Evolutionary conservation across 139 green algal genomes (phyloP).

Genomic region (Marvania coccoides): DNA sequence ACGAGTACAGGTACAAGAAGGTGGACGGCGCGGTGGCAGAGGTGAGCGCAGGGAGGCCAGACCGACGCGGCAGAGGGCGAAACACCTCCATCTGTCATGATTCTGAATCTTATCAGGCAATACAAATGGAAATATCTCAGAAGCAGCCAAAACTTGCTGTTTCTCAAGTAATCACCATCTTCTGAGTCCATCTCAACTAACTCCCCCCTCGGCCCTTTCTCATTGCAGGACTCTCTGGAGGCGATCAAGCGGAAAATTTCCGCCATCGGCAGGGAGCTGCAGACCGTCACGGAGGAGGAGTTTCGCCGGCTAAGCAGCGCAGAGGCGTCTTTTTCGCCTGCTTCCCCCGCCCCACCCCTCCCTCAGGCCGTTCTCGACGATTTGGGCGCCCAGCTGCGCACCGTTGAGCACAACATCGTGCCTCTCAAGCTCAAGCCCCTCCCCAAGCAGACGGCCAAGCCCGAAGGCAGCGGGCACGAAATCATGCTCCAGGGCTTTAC

Average conservation of each 20-base stretch:
- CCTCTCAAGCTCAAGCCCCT: background rate
- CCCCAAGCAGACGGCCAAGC: background rate
- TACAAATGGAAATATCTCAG: too few relatives aligned
- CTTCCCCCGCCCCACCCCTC: background rate
- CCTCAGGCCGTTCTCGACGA: background rate
- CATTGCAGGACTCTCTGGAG: background rate
- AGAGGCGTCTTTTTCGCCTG: background rate
- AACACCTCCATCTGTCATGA: too few relatives aligned
- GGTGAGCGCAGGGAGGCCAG: too few relatives aligned
- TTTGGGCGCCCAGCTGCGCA: background rate
- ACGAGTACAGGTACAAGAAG: conserved; percentile 5
- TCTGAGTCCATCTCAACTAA: too few relatives aligned
- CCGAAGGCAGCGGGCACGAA: conserved; percentile 77
- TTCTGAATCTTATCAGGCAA: too few relatives aligned
- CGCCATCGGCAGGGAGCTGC: conserved; percentile 11
- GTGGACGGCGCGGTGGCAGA: background rate
- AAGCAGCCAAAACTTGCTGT: too few relatives aligned
- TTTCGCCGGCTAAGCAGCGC: conserved; percentile 64
- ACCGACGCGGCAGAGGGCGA: too few relatives aligned
- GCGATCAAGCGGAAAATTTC: background rate
- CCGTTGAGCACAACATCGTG: conserved; percentile 14
- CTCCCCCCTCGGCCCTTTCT: too few relatives aligned
- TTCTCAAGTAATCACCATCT: too few relatives aligned
- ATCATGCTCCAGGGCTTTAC: conserved; percentile 92
- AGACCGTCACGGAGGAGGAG: conserved; percentile 16